Evolutionary conservation across 257 asterid genomes (phyloP).

Genomic region (Verbena officinalis): DNA sequence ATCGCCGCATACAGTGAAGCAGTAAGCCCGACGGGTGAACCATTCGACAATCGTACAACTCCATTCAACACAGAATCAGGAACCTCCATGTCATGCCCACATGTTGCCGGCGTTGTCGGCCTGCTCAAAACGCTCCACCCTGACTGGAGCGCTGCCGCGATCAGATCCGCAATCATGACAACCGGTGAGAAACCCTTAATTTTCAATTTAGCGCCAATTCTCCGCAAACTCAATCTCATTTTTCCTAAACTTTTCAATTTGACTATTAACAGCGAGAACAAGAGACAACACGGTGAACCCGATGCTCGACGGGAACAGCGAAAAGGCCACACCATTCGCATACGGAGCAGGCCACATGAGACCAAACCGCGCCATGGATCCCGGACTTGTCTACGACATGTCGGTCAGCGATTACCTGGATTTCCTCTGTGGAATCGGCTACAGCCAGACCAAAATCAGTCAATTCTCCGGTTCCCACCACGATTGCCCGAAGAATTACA

Average conservation of each 20-base stretch:
- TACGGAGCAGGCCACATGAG: constrained; percentile 63
- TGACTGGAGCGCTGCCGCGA: constrained; percentile 70
- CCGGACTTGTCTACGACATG: constrained; percentile 71
- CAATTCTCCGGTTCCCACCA: constrained; percentile 19
- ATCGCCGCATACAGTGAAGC: constrained; percentile 53
- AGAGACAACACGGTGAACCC: constrained; percentile 53
- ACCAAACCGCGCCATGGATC: constrained; percentile 65
- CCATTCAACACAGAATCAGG: constrained; percentile 40
- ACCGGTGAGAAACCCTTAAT: too few species aligned
- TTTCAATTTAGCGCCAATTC: too few species aligned
- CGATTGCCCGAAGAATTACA: constrained; percentile 42
- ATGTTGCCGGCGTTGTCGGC: constrained; percentile 62
- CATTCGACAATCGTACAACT: constrained; percentile 34
- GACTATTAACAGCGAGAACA: too few species aligned
- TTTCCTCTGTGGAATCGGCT: constrained; percentile 67
- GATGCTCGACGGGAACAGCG: constrained; percentile 11
- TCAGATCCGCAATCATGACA: constrained; percentile 66
- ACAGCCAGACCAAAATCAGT: constrained; percentile 28
- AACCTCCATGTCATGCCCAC: constrained; percentile 81
- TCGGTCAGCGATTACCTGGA: constrained; percentile 43
- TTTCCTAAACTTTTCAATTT: too few species aligned
- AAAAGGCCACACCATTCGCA: constrained; percentile 39
- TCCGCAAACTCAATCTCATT: too few species aligned
- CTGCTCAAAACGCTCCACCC: constrained; percentile 57
- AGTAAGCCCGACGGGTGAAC: constrained; percentile 25